Conservation (phyloP, 1,284 basidiomycete species). For the Paramarasmius palmivorus region DNA sequence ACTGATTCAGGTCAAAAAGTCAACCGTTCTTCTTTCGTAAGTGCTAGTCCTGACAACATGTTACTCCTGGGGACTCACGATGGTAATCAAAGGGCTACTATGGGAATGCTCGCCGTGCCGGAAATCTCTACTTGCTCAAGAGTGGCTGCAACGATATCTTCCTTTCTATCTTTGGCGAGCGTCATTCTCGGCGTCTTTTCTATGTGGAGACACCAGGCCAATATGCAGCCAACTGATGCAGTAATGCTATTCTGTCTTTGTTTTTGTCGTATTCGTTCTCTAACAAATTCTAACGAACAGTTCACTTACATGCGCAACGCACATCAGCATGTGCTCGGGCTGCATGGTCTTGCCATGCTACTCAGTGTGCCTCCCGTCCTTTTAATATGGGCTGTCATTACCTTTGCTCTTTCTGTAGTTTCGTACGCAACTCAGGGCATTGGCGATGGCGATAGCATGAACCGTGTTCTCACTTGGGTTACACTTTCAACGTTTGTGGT, state of each 20-base stretch:
- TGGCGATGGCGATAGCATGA: slow-evolving; percentile 18
- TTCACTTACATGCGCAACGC: slow-evolving; percentile 55
- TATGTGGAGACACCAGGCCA: slow-evolving; percentile 56
- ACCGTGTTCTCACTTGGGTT: slow-evolving; percentile 37
- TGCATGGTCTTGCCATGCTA: slow-evolving; percentile 51
- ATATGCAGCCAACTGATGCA: slow-evolving; percentile 40
- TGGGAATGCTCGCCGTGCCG: slow-evolving; percentile 47
- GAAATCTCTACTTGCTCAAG: slow-evolving; percentile 39
- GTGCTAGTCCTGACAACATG: no score
- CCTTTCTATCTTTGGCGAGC: slow-evolving; percentile 51
- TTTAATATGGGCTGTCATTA: slow-evolving; percentile 54
- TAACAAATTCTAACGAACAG: slow-evolving; percentile 24
- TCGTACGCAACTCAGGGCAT: slow-evolving; percentile 43
- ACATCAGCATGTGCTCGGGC: slow-evolving; percentile 41
- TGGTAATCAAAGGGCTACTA: slow-evolving; percentile 42
- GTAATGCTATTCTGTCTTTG: slow-evolving; percentile 33
- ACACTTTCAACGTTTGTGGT: slow-evolving; percentile 38
- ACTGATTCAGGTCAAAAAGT: no score
- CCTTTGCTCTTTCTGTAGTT: slow-evolving; percentile 45
- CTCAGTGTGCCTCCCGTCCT: slow-evolving; percentile 53
- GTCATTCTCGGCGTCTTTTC: slow-evolving; percentile 57
- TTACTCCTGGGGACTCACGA: background rate
- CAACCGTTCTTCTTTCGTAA: slow-evolving; percentile 58
- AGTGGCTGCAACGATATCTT: slow-evolving; percentile 45
- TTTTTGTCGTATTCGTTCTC: background rate